A percentile compares a stretch with the other conserved stretches of the same genome.
Conservation (phyloP, 768 basidiomycete species). For the Pleurotus djamor region DNA sequence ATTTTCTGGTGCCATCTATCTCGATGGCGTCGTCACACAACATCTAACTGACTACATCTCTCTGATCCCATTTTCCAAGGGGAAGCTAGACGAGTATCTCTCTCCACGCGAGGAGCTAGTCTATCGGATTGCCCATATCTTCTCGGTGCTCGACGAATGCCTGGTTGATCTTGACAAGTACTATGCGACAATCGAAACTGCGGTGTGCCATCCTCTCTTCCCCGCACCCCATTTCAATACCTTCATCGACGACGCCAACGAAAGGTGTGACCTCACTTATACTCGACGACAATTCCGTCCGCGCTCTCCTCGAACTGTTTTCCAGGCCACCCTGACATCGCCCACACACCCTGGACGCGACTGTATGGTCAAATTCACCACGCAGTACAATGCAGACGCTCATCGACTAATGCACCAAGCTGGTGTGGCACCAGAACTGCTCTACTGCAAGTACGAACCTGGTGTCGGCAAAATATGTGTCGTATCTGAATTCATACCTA, state of each 20-base stretch:
- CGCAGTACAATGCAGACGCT: neutral
- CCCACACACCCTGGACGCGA: too few relatives aligned
- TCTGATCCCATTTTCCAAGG: neutral
- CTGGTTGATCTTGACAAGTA: neutral
- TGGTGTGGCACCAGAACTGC: neutral
- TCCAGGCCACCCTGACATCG: neutral
- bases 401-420: neutral
- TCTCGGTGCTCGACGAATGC: neutral
- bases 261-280: neutral
- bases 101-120: neutral
- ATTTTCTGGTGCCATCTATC: neutral
- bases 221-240: neutral
- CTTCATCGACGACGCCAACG: neutral
- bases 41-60: neutral
- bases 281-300: neutral
- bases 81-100: neutral
- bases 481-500: neutral
- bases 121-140: neutral
- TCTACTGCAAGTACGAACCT: constrained; percentile 2
- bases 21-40: constrained; percentile 1
- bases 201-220: neutral
- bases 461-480: neutral
- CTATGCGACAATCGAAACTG: neutral
- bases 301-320: neutral
- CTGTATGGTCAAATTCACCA: constrained; percentile 1